Percentiles rank a stretch among this genome's conserved stretches.
phyloP scores from a whole-genome alignment of 345 rosid genomes.

The Tarenaya hassleriana region DNA sequence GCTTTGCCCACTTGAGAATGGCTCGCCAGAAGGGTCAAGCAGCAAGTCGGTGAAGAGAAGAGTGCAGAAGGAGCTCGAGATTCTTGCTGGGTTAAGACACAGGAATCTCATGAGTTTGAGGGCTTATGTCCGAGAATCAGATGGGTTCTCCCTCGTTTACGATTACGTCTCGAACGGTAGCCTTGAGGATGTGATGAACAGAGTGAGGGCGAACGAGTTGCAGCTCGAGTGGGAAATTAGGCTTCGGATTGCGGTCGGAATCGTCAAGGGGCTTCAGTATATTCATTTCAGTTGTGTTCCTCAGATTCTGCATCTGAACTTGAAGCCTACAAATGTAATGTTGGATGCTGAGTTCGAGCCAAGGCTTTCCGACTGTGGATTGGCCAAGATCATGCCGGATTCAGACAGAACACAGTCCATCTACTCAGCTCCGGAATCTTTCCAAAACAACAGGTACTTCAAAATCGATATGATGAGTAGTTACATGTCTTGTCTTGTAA shows the following conservation, averaged over 20 bases:
- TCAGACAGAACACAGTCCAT: conserved; percentile 38
- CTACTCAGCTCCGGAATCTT: conserved; percentile 75
- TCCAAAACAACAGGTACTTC: conserved; percentile 64
- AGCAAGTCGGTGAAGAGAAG: conserved; percentile 61
- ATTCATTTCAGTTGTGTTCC: conserved; percentile 61
- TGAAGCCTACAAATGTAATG: conserved; percentile 88
- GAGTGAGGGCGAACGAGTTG: conserved; percentile 54
- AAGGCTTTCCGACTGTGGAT: conserved; percentile 69
- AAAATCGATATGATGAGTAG: no score
- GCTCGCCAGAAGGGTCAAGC: conserved; percentile 39
- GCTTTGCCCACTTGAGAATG: conserved; percentile 55
- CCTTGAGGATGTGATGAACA: conserved; percentile 74
- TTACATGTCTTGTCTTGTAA: neutral
- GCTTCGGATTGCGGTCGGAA: conserved; percentile 81
- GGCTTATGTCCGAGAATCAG: conserved; percentile 72
- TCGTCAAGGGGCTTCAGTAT: conserved; percentile 81
- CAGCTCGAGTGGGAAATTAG: conserved; percentile 80
- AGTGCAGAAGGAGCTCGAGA: conserved; percentile 74
- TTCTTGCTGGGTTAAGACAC: conserved; percentile 71
- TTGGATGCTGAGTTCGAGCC: conserved; percentile 92
- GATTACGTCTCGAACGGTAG: conserved; percentile 78
- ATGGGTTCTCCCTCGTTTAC: conserved; percentile 68
- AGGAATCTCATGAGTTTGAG: conserved; percentile 82
- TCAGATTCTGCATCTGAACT: conserved; percentile 67
- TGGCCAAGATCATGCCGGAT: conserved; percentile 59